phyloP scores from a whole-genome alignment of 164 flowering plant genomes.

The Liriodendron chinense region DNA sequence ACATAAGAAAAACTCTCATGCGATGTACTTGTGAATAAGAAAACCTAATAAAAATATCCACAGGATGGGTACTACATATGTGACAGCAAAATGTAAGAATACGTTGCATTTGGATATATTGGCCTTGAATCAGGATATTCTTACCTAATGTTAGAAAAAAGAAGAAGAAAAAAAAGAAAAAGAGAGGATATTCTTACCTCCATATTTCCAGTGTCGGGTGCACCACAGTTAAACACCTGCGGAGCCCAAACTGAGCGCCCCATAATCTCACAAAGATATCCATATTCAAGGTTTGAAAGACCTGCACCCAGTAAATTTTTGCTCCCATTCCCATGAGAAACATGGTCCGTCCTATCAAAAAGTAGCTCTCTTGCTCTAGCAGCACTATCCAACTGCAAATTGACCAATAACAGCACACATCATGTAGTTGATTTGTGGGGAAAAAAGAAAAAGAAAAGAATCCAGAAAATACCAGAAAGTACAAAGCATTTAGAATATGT shows the following conservation, averaged over 20 bases:
- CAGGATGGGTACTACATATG: background rate
- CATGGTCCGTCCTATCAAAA: conserved; percentile 29
- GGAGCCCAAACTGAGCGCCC: conserved; percentile 98
- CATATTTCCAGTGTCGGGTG: conserved; percentile 99
- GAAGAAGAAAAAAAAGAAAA: too few relatives aligned
- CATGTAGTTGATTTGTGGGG: background rate
- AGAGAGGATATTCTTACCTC: conserved; percentile 54
- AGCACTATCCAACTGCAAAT: conserved; percentile 84
- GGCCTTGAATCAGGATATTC: background rate
- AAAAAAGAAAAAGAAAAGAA: background rate
- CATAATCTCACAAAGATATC: conserved; percentile 95
- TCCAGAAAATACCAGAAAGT: background rate
- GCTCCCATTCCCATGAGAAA: conserved; percentile 16
- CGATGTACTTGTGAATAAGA: too few relatives aligned
- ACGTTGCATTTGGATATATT: background rate
- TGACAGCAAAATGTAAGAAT: background rate
- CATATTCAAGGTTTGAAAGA: conserved; percentile 96
- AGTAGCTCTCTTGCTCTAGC: conserved; percentile 69
- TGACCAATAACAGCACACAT: conserved; percentile 1
- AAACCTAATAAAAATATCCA: too few relatives aligned
- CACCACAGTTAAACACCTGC: conserved; percentile 89
- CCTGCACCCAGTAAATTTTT: conserved; percentile 71
- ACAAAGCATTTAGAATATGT: too few relatives aligned
- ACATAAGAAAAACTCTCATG: too few relatives aligned
- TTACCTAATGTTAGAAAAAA: too few relatives aligned